These are phyloP conservation scores for Tolypocladium paradoxum DNA, from an alignment of 2,329 filamentous ascomycete genomes.

Conservation along the genomic window DNA sequence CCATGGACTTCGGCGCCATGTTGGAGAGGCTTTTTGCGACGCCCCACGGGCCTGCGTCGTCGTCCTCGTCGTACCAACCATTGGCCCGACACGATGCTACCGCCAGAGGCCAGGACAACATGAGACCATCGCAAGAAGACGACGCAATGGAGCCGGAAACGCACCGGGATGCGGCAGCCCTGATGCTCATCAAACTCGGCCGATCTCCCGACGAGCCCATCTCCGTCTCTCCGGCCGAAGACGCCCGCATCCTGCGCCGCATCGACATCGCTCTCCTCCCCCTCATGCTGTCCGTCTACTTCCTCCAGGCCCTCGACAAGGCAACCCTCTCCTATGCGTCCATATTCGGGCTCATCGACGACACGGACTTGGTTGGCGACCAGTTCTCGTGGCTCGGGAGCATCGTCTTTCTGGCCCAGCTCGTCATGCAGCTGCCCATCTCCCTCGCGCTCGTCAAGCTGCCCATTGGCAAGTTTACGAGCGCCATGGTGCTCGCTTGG, in stretches of 20 bases:
- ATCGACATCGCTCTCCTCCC: constrained; percentile 31
- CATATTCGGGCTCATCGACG: constrained; percentile 50
- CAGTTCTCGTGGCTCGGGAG: constrained; percentile 52
- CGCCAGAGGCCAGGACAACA: not conserved
- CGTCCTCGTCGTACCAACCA: not conserved
- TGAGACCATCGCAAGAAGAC: not conserved
- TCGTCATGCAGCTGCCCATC: constrained; percentile 45
- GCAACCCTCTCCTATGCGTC: constrained; percentile 50
- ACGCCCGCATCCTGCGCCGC: constrained; percentile 22
- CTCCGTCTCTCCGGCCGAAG: constrained; percentile 20
- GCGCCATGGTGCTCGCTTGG: constrained; percentile 46
- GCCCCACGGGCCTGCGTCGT: not conserved
- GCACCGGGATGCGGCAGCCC: constrained; percentile 32
- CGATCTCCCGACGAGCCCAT: constrained; percentile 22
- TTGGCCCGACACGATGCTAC: not conserved
- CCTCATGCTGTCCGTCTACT: constrained; percentile 48
- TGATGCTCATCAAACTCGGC: constrained; percentile 31
- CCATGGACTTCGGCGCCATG: not conserved
- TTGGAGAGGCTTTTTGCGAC: not conserved
- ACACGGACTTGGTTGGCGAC: constrained; percentile 43
- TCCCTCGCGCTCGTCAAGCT: constrained; percentile 49
- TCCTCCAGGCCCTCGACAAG: constrained; percentile 53
- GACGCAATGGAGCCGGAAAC: not conserved
- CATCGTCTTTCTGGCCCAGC: constrained; percentile 49
- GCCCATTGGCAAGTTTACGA: constrained; percentile 49